Base-by-base conservation (phyloP, 176 grass and related monocot genomes). In the Dendrocalamus sinicus region DNA sequence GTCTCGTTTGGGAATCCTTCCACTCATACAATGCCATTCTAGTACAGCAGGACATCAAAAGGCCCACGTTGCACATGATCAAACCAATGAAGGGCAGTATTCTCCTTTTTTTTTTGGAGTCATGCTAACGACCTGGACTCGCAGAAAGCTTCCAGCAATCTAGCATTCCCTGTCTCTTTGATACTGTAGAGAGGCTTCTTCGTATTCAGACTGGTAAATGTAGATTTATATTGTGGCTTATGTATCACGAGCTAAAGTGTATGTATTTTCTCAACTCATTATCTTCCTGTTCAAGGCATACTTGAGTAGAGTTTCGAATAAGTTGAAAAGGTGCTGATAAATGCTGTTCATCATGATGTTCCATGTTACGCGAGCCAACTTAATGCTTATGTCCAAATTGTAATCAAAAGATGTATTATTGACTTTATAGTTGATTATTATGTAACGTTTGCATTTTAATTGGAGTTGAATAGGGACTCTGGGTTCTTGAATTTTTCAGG, bases 61-160 rank as follows among this genome's bases (percentile, higher is more conserved):
- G 43, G 35, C n/a, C 37, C 70, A 81, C 20, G 13, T 69, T 80
- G 19, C 89, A 76, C 44, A 69, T 81, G 76, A 70, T 80, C 51
- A 73, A 59, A 67, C 37, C 44, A 60, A 67, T 83, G 22, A 59
- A 77, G 15, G 66, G 12, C 20, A 39, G 0, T 46, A 40, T n/a
- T 86, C n/a, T 26, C 16, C 8, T 52, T 52, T 46, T 9, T 1
- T 14, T 75, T 20, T 79, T 35, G 32, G 32, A 35, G 37, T 39
- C 37, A 39, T 39, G 37, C 37, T 39, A 39, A 5, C 30, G 2
- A 79, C 91, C 90, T 94, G 94, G 90, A 99, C 94, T 80, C 48
- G 66, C 81, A 80, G 61, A 86, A 99, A 94, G 96, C 92, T 99
- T 99, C 87, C 96, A 96, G 87, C 96, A 96, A 83, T 91, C 94